Percentiles rank a stretch among this genome's conserved stretches.
phyloP scores from a whole-genome alignment of 225 moss, liverwort and hornwort species.

The Physcomitrellopsis africana region DNA sequence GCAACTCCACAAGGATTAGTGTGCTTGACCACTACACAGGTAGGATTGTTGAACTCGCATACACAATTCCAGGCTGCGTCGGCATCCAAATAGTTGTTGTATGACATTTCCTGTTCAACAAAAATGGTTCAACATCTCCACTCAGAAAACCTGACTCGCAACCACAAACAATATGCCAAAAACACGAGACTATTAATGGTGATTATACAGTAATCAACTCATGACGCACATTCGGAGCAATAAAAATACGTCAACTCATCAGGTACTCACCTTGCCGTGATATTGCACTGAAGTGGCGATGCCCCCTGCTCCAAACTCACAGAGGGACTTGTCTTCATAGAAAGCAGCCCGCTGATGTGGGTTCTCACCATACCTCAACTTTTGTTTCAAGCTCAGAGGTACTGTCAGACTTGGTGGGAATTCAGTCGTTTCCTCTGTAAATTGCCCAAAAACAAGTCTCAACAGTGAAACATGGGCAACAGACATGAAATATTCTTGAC shows the following conservation, averaged over 20 bases:
- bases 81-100: conserved; percentile 87
- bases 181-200: neutral
- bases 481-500: neutral
- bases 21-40: conserved; percentile 86
- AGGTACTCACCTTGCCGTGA: conserved; percentile 73
- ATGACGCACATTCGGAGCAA: neutral
- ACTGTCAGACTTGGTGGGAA: conserved; percentile 69
- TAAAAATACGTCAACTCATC: neutral
- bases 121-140: neutral
- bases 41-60: conserved; percentile 68
- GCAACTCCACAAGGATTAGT: conserved; percentile 91
- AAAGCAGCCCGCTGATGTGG: conserved; percentile 85
- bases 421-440: conserved; percentile 42
- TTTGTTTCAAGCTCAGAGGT: conserved; percentile 61
- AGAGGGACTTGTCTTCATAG: conserved; percentile 69
- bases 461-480: neutral
- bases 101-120: conserved; percentile 78
- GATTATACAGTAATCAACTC: neutral
- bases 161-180: neutral
- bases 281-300: conserved; percentile 73
- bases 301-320: conserved; percentile 66
- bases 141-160: neutral
- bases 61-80: conserved; percentile 92
- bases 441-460: neutral
- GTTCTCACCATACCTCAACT: conserved; percentile 81